Conservation (phyloP, 108 stramenopile genomes). For the Nannochloropsis salina region DNA sequence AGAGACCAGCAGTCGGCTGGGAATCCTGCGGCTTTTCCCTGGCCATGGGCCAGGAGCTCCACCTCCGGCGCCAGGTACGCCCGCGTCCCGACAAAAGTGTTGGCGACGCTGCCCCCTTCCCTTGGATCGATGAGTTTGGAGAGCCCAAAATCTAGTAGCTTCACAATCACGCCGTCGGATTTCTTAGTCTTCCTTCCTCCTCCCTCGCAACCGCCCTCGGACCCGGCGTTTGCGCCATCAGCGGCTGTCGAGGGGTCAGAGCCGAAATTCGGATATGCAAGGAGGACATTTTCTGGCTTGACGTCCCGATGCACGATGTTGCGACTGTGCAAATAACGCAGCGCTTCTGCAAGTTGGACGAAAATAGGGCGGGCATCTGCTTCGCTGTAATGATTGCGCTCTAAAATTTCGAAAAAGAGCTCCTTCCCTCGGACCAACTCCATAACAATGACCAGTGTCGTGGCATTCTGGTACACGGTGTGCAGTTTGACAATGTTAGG, state of each 20-base stretch:
- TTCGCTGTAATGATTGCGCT: slow-evolving; percentile 50
- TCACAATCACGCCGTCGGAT: slow-evolving; percentile 41
- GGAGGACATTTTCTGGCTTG: slow-evolving; percentile 71
- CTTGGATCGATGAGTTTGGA: slow-evolving; percentile 36
- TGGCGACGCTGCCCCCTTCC: slow-evolving; percentile 23
- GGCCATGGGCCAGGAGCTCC: slow-evolving; percentile 12
- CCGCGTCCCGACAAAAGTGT: slow-evolving; percentile 47
- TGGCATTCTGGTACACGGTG: slow-evolving; percentile 62
- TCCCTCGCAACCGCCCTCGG: neutral
- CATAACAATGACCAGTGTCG: slow-evolving; percentile 65
- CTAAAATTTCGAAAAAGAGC: slow-evolving; percentile 61
- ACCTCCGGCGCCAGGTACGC: slow-evolving; percentile 51
- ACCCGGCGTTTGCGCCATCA: neutral
- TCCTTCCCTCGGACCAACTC: slow-evolving; percentile 66
- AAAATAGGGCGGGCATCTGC: slow-evolving; percentile 58
- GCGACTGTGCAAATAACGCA: slow-evolving; percentile 66
- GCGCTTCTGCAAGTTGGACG: slow-evolving; percentile 60
- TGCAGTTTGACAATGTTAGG: slow-evolving; percentile 66
- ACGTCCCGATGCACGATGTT: slow-evolving; percentile 76
- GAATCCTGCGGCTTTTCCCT: slow-evolving; percentile 29
- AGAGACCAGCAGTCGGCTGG: slow-evolving; percentile 47
- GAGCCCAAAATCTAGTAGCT: slow-evolving; percentile 69
- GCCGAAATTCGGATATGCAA: slow-evolving; percentile 27
- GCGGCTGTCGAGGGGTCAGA: slow-evolving; percentile 7
- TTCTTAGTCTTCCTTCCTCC: neutral